Base-by-base conservation (phyloP, 2,329 filamentous ascomycete species). In the Colletotrichum incanum region DNA sequence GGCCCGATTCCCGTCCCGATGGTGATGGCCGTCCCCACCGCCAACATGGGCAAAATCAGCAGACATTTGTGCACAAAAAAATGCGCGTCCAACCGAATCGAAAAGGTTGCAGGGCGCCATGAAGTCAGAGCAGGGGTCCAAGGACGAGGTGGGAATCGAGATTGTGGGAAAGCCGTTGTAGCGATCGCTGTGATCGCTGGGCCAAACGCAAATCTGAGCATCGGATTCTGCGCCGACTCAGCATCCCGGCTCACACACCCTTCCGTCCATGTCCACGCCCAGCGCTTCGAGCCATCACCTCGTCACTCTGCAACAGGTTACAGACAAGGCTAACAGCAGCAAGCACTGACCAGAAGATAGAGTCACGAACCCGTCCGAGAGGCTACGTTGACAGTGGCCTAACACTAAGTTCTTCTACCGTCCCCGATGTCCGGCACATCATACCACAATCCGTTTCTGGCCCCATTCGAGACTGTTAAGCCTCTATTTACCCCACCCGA, bases 111-210 rank as follows among this genome's bases (percentile, higher is more conserved):
- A 14, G 23, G 50, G 28, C 18, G 23, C 28, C 6, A 6, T 26
- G 11, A 11, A 37, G 31, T 55, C 34, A 18, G 54, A 34, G 34
- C 65, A 69, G 58, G 69, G 69, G 43, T 52, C 41, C 34, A 31
- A 59, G 23, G 61, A 34, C 16, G 9, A 31, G 18, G 47, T 20
- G n/a, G 31, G 47, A 39, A 69, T 69, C 59, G 59, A 59, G 68
- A 67, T 67, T 61, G 41, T 56, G 26, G 52, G 34, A 70, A 72
- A 65, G 59, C 65, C 54, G 65, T 65, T 69, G 37, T 39, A 59
- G 34, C 70, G 70, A 72, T 72, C 70, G 65, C 54, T 56, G 65
- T 69, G 70, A 72, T 70, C 65, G 70, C 60, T 31, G 54, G 50
- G 39, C n/a, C 39, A 60, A 69, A 65, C 52, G 65, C 59, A 41